Evolutionary conservation across 345 rosid genomes (phyloP).

Genomic region (Tarenaya hassleriana): DNA sequence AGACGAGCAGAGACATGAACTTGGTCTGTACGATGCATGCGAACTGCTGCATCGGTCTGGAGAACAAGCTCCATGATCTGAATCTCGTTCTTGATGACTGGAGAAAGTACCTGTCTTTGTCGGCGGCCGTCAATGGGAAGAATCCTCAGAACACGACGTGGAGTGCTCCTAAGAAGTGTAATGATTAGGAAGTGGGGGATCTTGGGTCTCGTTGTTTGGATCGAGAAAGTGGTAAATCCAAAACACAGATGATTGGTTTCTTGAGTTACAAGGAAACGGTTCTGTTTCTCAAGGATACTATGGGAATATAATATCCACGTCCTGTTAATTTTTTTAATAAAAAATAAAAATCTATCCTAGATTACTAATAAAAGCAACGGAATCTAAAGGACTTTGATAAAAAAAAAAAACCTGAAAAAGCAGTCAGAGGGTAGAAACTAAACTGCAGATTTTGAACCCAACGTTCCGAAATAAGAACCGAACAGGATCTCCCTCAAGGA

Average conservation of each 20-base stretch:
- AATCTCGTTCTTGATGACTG: conserved; percentile 52
- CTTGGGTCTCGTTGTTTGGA: no score
- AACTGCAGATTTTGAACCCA: no score
- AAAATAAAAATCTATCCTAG: no score
- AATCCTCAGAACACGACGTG: conserved; percentile 30
- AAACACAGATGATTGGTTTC: background rate
- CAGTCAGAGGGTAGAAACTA: no score
- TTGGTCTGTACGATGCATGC: conserved; percentile 77
- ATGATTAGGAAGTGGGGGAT: conserved; percentile 24
- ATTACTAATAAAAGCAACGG: no score
- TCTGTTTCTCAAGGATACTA: no score
- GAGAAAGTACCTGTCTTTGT: conserved; percentile 36
- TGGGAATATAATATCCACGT: no score
- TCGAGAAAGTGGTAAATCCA: background rate
- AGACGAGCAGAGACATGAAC: conserved; percentile 46
- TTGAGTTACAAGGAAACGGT: background rate
- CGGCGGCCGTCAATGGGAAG: conserved; percentile 17
- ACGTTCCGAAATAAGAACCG: no score
- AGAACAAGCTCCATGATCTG: conserved; percentile 56
- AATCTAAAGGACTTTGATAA: no score
- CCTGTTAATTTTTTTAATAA: no score
- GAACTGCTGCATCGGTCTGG: conserved; percentile 66
- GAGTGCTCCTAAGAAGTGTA: conserved; percentile 61
- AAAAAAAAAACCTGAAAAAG: no score
- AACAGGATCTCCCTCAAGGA: no score